phyloP scores from a whole-genome alignment of 768 basidiomycete species.

The Phlebiopsis flavidoalba region DNA sequence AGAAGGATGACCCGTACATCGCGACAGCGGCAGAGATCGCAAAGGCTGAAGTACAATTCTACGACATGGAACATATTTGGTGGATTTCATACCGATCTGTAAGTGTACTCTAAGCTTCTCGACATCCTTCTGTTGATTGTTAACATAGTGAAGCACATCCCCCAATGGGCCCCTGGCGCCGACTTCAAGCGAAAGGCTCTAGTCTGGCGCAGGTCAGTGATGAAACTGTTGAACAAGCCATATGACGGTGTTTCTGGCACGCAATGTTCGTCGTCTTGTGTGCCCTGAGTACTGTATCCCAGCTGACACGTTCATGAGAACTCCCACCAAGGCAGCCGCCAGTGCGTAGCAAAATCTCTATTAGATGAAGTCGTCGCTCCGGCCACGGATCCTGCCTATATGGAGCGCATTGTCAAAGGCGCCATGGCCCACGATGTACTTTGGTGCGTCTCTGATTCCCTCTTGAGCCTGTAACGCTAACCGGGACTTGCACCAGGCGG shows the following conservation, averaged over 20 bases:
- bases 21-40: slow-evolving; percentile 3
- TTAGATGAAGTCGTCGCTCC: not conserved
- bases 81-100: slow-evolving; percentile 10
- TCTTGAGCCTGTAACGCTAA: not conserved
- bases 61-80: slow-evolving; percentile 10
- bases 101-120: not conserved
- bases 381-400: slow-evolving; percentile 8
- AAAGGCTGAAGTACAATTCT: not conserved
- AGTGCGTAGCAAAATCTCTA: slow-evolving; percentile 7
- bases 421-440: slow-evolving; percentile 12
- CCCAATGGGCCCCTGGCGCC: slow-evolving; percentile 19
- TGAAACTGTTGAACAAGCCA: slow-evolving; percentile 6
- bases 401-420: not conserved
- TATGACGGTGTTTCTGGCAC: slow-evolving; percentile 12
- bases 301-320: not conserved
- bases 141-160: slow-evolving; percentile 18
- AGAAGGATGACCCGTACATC: slow-evolving; percentile 13
- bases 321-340: not conserved
- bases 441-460: not conserved
- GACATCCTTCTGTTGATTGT: not conserved
- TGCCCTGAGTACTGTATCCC: no score
- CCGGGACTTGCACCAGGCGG: not conserved
- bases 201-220: slow-evolving; percentile 4
- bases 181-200: slow-evolving; percentile 12
- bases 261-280: slow-evolving; percentile 6